Base-by-base conservation (phyloP, 495 filamentous ascomycete species). In the Penicillium lividum region DNA sequence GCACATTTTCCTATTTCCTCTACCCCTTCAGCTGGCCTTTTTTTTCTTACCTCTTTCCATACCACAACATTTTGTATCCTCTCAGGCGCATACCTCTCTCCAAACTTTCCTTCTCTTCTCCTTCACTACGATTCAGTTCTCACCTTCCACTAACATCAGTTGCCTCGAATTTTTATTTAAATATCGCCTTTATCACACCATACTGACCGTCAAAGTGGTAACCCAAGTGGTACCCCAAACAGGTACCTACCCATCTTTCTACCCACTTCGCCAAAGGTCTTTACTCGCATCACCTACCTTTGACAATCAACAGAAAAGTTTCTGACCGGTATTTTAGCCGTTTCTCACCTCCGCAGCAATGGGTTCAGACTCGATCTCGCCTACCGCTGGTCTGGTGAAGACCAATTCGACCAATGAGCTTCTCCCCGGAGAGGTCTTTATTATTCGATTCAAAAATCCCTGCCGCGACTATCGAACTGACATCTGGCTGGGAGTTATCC, bases 401-500 rank as follows among this genome's bases (percentile, higher is more conserved):
- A 16, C 25, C 10, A 49, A 31, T 11, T n/a, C 27, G 13, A 3
- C 22, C 2, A 1, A 25, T 8, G 54, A 52, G 28, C 51, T 63
- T 0, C 25, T 60, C 3, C 33, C 59, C 5, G 62, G 65, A 4
- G 36, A 66, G 9, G 22, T 22, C 0, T 60, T 51, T 10, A 31
- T 68, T 7, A 33, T 55, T 11, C 59, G 65, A 2, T 68, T 56
- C 54, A 65, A 68, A n/a, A 68, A 63, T 8, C 30, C 53, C 3
- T 18, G 40, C 0, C 46, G 59, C 0, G 22, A 50, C 0, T 58
- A 68, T 51, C 54, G 46, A 33, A 54, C 54, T 1, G 65, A 68
- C 33, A 40, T 65, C 8, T 68, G 66, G 66, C 15, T 66, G 28
- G 60, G 48, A 0, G 36, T 68, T 0, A 36, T 63, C 1, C 18